Conservation (phyloP, 2,329 filamentous ascomycete species). For the Sarocladium strictum region DNA sequence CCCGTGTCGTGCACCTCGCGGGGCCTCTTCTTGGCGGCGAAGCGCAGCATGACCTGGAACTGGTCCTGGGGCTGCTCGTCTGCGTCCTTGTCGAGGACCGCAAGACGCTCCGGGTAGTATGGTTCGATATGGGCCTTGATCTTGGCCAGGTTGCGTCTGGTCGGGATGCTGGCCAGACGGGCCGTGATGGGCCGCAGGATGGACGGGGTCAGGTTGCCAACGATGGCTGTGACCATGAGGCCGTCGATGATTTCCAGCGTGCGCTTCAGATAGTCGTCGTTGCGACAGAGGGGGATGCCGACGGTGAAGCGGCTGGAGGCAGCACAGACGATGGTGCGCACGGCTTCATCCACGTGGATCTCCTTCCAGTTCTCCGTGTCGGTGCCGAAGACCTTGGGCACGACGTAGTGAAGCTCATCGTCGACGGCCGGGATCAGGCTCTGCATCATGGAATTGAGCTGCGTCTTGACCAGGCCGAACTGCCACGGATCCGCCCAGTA, state of each 20-base stretch:
- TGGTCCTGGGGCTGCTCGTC: conserved; percentile 27
- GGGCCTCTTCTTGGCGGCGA: conserved; percentile 29
- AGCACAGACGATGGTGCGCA: conserved; percentile 25
- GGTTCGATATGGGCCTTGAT: conserved; percentile 22
- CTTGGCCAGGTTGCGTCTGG: conserved; percentile 18
- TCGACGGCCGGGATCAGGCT: conserved; percentile 26
- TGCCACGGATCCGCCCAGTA: conserved; percentile 30
- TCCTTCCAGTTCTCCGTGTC: conserved; percentile 28
- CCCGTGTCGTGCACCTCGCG: conserved; percentile 26
- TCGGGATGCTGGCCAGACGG: conserved; percentile 17
- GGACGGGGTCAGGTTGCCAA: conserved; percentile 23
- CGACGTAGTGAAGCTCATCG: conserved; percentile 26
- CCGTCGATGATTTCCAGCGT: conserved; percentile 23
- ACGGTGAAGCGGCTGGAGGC: conserved; percentile 25
- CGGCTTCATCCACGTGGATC: conserved; percentile 20
- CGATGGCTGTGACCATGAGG: conserved; percentile 26
- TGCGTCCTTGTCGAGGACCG: conserved; percentile 14
- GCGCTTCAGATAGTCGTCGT: conserved; percentile 27
- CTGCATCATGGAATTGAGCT: conserved; percentile 28
- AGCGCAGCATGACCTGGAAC: conserved; percentile 36
- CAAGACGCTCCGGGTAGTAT: conserved; percentile 17
- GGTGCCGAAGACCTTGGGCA: conserved; percentile 28
- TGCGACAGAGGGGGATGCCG: conserved; percentile 16
- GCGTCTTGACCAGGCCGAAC: conserved; percentile 27
- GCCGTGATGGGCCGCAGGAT: conserved; percentile 27